These are phyloP conservation scores for Mycotypha africana DNA, from an alignment of 371 early-diverging fungal species.

Conservation along the genomic window DNA sequence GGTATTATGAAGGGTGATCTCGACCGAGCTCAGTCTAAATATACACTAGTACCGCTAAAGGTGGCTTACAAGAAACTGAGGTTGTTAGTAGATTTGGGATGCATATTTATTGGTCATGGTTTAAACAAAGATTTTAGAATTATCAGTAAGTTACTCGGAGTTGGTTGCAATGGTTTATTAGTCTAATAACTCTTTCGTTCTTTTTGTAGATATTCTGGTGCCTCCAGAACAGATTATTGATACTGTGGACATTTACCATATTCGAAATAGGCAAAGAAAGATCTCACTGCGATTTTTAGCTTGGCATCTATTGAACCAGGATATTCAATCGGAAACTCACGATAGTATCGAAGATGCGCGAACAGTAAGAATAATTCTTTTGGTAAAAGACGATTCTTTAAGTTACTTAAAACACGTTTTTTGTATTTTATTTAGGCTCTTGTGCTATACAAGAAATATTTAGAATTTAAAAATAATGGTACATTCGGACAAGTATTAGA, in stretches of 20 bases:
- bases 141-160: conserved; percentile 56
- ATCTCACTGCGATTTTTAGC: conserved; percentile 88
- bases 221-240: conserved; percentile 87
- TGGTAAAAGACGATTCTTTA: not conserved
- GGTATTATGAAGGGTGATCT: conserved; percentile 89
- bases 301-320: conserved; percentile 80
- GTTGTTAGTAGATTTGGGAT: conserved; percentile 80
- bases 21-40: conserved; percentile 61
- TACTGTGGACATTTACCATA: conserved; percentile 86
- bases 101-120: conserved; percentile 92
- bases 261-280: conserved; percentile 71
- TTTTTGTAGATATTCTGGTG: conserved; percentile 65
- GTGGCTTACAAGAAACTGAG: conserved; percentile 86
- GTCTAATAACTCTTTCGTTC: not conserved
- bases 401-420: not conserved
- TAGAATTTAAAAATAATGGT: conserved; percentile 58
- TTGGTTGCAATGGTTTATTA: not conserved
- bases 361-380: conserved; percentile 44
- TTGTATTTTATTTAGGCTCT: conserved; percentile 54
- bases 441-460: conserved; percentile 73
- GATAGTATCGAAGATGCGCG: conserved; percentile 93
- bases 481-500: conserved; percentile 71
- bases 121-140: conserved; percentile 90
- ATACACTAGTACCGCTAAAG: conserved; percentile 83
- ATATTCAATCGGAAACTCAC: conserved; percentile 86